Conservation (phyloP, 345 rosid genomes). For the Syzygium jambos region DNA sequence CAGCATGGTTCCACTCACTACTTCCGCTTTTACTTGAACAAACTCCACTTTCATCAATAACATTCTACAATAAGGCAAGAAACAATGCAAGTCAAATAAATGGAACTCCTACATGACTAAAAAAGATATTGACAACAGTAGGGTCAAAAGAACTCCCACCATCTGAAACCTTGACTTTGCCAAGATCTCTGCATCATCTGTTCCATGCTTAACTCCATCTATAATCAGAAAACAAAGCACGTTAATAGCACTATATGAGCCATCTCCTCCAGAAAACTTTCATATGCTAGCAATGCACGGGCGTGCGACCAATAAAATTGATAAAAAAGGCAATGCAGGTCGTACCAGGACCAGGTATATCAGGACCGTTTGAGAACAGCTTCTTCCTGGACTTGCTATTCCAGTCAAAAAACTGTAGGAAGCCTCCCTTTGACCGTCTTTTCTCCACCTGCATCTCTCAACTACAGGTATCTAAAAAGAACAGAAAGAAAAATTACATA, state of each 20-base stretch:
- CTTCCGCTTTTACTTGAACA: conserved; percentile 32
- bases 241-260: neutral
- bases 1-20: conserved; percentile 42
- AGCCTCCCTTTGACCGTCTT: conserved; percentile 61
- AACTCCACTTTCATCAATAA: conserved; percentile 31
- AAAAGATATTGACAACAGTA: neutral
- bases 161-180: conserved; percentile 27
- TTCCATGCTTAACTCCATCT: conserved; percentile 39
- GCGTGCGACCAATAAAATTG: neutral
- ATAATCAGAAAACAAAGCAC: neutral
- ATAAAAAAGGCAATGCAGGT: neutral
- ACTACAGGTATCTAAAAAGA: conserved; percentile 12
- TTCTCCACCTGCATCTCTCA: conserved; percentile 58
- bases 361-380: conserved; percentile 40
- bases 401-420: conserved; percentile 79
- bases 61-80: conserved; percentile 24
- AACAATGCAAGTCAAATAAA: neutral
- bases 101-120: neutral
- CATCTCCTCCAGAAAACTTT: neutral
- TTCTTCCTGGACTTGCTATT: conserved; percentile 80
- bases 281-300: neutral
- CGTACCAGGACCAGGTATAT: conserved; percentile 40
- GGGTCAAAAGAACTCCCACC: neutral
- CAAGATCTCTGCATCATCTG: conserved; percentile 20
- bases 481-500: neutral